Base-by-base conservation (phyloP, 1,139 yeast species). In the Suhomyces kunorum region DNA sequence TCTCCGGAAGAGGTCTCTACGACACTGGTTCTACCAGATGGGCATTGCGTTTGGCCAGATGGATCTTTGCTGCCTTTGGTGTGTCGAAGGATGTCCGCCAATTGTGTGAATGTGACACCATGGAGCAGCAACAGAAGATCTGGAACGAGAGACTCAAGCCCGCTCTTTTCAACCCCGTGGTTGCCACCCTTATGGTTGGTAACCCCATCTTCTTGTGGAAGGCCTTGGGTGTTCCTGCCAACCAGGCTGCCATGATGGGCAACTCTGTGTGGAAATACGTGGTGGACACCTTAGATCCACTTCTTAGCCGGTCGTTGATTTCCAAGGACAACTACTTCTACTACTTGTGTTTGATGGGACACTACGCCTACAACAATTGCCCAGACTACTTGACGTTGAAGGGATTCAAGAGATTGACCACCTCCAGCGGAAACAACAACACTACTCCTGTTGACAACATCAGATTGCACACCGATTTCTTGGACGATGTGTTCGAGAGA, bases 11-110 rank as follows among this genome's bases (percentile, higher is more conserved):
- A 32, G 95, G 94, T 15, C 66, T 86, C 36, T 80, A 80, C 53
- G 88, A 86, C 54, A 85, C 94, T 5, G 95, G 95, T 0, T 83
- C 87, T 23, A 83, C 94, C 1, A 76, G 92, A 59, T 86, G 95
- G 94, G 95, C 94, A 0, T 66, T 86, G 41, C 73, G 90, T 53
- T 62, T 84, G 43, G 83, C 88, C 12, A 72, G 73, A 47, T 76
- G 74, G 55, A 66, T 83, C 4, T 85, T 86, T 63, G 66, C 68
- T 30, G 38, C 76, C 3, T 71, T 82, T 42, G 86, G 90, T 1
- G 71, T 80, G 23, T 54, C 69, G 25, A 62, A 61, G 9, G 70
- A 77, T 38, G 78, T 85, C 37, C 71, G 74, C 29, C 68, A 72
- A 43, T 63, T 86, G 30, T 81, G 90, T 56, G 55, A 61, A n/a